Base-by-base conservation (phyloP, 768 basidiomycete genomes). In the Grammothele lineata region DNA sequence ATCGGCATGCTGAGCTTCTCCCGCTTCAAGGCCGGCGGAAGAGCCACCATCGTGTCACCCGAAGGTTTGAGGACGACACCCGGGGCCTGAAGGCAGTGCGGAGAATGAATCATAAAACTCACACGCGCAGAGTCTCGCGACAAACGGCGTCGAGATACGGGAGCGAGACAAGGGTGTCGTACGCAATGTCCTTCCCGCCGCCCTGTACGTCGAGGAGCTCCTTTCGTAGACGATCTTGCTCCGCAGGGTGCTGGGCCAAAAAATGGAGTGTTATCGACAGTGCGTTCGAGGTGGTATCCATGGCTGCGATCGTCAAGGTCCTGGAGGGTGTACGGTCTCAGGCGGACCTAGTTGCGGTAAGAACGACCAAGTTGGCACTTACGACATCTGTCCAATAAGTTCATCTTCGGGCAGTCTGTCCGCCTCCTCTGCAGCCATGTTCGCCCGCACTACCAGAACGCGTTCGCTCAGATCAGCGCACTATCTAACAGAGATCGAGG, bases 91-190 rank as follows among this genome's bases (percentile, higher is more conserved):
- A 14, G 14, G 21, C 23, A 17, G 5, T 14, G 22, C 4, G 14
- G 21, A 39, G 18, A 44, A 3, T 4, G 19, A 14, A 5, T 4
- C 15, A 32, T 2, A 36, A 4, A 14, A 36, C 58, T 46, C 26
- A 64, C 60, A 64, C 18, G 10, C 62, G 48, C 10, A 62, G 46
- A 0, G 61, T 63, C 25, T 53, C 47, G 39, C 48, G 46, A 47
- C 55, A 57, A 1, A 66, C 51, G 4, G 63, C 63, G 40, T 66
- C 63, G n/a, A 66, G 53, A 27, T 48, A 59, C 2, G 62, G 61
- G 15, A 66, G 50, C 2, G 44, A 39, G 7, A 57, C 40, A 6
- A 66, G 53, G 4, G 50, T 32, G 36, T 66, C 63, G 47, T 62
- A 61, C 7, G 47, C 42, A 12, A 61, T 45, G 11, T 61, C 59